Percentiles rank a stretch among this genome's conserved stretches.
phyloP scores from a whole-genome alignment of 768 basidiomycete genomes.

The Kwoniella dejecticola region DNA sequence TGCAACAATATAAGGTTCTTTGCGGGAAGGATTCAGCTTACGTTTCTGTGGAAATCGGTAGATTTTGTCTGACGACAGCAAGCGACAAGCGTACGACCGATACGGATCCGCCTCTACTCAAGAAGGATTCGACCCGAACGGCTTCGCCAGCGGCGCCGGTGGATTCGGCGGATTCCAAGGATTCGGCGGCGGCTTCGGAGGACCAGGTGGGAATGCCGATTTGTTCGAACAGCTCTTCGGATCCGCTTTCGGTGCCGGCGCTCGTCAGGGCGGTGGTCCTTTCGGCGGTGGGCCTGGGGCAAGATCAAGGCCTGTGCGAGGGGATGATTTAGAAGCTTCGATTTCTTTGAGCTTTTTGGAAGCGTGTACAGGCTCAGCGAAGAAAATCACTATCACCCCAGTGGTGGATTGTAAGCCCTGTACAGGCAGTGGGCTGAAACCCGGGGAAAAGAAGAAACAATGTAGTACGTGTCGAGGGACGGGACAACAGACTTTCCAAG shows the following conservation, averaged over 20 bases:
- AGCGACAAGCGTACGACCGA: slow-evolving; percentile 84
- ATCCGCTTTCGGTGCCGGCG: slow-evolving; percentile 59
- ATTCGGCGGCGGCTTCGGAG: slow-evolving; percentile 61
- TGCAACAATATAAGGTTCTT: no score
- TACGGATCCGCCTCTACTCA: slow-evolving; percentile 91
- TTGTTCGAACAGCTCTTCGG: slow-evolving; percentile 87
- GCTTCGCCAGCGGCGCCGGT: slow-evolving; percentile 68
- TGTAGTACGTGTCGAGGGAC: slow-evolving; percentile 82
- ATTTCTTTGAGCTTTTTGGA: slow-evolving; percentile 84
- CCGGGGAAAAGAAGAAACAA: slow-evolving; percentile 75
- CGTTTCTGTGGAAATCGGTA: slow-evolving; percentile 51
- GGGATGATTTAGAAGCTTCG: slow-evolving; percentile 78
- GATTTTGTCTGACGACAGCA: slow-evolving; percentile 93
- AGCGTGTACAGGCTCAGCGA: slow-evolving; percentile 83
- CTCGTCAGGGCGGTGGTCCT: slow-evolving; percentile 32
- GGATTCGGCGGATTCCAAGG: slow-evolving; percentile 76
- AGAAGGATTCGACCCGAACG: slow-evolving; percentile 89
- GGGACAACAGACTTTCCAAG: slow-evolving; percentile 82
- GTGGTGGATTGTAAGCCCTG: slow-evolving; percentile 83
- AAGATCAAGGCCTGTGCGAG: slow-evolving; percentile 59
- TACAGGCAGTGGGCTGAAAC: slow-evolving; percentile 80
- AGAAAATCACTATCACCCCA: slow-evolving; percentile 74
- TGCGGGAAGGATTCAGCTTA: neutral
- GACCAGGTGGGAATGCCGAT: slow-evolving; percentile 60
- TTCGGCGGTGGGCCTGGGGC: slow-evolving; percentile 57